Conservation (phyloP, 129 eudicot species). For the Helichrysum umbraculigerum region DNA sequence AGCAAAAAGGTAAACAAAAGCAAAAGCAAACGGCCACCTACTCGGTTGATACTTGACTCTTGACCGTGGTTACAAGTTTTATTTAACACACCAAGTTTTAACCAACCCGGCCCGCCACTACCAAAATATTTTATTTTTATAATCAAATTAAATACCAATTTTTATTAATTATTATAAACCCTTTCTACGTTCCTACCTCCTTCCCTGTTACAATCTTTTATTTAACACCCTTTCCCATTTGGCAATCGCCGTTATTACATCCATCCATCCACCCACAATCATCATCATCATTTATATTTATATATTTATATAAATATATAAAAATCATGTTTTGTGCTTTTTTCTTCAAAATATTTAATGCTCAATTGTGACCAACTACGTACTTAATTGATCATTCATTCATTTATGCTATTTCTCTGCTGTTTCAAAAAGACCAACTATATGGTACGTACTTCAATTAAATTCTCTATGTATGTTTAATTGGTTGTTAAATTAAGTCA, state of each 20-base stretch:
- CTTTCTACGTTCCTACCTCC: not conserved
- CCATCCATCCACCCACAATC: no score
- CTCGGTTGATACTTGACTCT: constrained; percentile 14
- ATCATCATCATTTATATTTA: no score
- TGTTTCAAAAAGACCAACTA: not conserved
- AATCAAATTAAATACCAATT: no score
- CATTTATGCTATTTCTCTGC: not conserved
- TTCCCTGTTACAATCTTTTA: not conserved
- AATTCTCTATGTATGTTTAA: no score
- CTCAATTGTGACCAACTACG: no score
- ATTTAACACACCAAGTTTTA: not conserved
- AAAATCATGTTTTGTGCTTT: not conserved
- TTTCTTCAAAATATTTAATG: no score
- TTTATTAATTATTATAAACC: no score
- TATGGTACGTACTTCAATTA: not conserved
- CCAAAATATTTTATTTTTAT: no score
- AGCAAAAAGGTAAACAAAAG: not conserved
- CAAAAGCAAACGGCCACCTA: constrained; percentile 26
- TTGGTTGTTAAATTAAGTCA: no score
- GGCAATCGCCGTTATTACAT: not conserved
- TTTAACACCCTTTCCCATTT: not conserved
- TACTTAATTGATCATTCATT: no score
- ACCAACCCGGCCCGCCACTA: constrained; percentile 13
- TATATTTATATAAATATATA: no score
- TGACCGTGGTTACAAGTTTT: no score